These are phyloP conservation scores for Corrigiola litoralis DNA, from an alignment of 179 eudicot genomes.

Conservation along the genomic window DNA sequence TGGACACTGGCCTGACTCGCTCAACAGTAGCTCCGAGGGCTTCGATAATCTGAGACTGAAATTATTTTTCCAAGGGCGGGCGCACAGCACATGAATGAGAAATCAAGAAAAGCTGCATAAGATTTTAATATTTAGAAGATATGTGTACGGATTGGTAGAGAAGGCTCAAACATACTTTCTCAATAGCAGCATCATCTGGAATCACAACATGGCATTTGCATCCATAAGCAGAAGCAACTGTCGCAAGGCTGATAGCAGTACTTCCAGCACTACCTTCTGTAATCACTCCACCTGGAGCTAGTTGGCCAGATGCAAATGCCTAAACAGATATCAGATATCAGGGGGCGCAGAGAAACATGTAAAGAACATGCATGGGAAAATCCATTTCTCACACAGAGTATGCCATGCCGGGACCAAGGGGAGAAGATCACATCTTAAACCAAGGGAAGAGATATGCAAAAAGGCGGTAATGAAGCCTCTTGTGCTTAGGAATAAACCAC, in stretches of 20 bases:
- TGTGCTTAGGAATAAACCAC: neutral
- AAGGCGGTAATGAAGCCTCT: neutral
- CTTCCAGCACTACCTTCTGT: constrained; percentile 99
- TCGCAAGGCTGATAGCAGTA: constrained; percentile 96
- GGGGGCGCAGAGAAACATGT: constrained; percentile 4
- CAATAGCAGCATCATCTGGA: constrained; percentile 95
- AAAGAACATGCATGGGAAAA: neutral
- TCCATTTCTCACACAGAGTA: neutral
- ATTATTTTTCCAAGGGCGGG: neutral
- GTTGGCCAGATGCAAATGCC: constrained; percentile 79
- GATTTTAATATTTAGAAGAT: neutral
- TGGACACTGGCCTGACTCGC: constrained; percentile 97
- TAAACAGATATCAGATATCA: constrained; percentile 22
- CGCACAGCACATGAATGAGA: constrained; percentile 1
- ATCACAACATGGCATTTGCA: constrained; percentile 96
- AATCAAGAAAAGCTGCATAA: neutral
- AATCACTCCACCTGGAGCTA: constrained; percentile 77
- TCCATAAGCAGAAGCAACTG: constrained; percentile 93
- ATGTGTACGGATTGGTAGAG: neutral
- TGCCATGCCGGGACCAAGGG: neutral
- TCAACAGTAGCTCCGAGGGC: constrained; percentile 96
- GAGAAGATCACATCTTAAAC: neutral
- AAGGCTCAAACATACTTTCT: constrained; percentile 53
- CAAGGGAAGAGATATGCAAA: neutral
- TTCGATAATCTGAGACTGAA: constrained; percentile 86